These are phyloP conservation scores for Plantago ovata DNA, from an alignment of 257 asterid species.

Conservation along the genomic window DNA sequence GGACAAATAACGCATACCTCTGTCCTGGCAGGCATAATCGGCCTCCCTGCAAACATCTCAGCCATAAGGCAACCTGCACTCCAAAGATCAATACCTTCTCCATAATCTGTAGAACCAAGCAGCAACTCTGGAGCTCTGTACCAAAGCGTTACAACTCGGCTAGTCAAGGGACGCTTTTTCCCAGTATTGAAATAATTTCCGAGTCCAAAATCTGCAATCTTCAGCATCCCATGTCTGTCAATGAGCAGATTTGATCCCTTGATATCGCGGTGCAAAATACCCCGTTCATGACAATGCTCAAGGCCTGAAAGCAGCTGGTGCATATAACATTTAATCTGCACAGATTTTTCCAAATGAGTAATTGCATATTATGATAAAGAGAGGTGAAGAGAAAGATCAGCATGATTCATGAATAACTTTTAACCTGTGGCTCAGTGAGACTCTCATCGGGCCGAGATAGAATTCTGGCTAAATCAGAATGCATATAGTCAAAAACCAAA, in stretches of 20 bases:
- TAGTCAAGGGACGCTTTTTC: constrained; percentile 55
- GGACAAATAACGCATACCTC: constrained; percentile 59
- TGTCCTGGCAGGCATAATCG: constrained; percentile 73
- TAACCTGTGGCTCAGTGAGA: constrained; percentile 77
- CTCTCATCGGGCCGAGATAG: constrained; percentile 51
- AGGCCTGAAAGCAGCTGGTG: constrained; percentile 68
- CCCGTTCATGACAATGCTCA: constrained; percentile 76
- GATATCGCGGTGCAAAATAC: constrained; percentile 73
- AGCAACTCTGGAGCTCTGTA: constrained; percentile 80
- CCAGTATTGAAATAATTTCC: constrained; percentile 47
- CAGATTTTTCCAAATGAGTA: neutral
- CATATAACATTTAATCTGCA: constrained; percentile 76
- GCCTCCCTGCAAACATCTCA: constrained; percentile 77
- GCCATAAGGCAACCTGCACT: constrained; percentile 90
- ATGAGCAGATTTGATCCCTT: constrained; percentile 80
- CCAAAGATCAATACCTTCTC: constrained; percentile 78
- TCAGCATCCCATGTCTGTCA: constrained; percentile 62
- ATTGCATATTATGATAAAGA: neutral
- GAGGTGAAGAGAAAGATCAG: neutral
- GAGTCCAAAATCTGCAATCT: constrained; percentile 81
- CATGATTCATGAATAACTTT: neutral
- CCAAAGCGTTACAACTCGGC: constrained; percentile 88
- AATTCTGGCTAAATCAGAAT: constrained; percentile 55
- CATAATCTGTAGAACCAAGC: constrained; percentile 76
- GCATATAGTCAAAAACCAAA: constrained; percentile 69